These are phyloP conservation scores for Sporobolomyces phaffii DNA, from an alignment of 768 basidiomycete species.

Conservation along the genomic window DNA sequence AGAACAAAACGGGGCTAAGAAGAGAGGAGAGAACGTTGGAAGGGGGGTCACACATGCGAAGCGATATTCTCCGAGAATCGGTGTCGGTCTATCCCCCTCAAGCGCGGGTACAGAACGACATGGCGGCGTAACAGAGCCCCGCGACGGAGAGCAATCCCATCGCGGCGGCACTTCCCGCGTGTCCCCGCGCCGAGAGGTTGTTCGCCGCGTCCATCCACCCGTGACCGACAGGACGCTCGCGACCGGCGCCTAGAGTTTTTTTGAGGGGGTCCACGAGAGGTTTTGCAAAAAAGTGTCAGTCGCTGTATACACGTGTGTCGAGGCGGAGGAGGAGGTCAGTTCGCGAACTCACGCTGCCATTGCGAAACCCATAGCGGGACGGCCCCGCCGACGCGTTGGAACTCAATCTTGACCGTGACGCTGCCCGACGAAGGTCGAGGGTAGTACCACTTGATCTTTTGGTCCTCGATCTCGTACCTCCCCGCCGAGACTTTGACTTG, in stretches of 20 bases:
- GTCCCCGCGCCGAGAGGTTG: not conserved
- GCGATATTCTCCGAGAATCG: no score
- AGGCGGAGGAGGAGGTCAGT: not conserved
- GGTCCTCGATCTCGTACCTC: constrained; percentile 52
- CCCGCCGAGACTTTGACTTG: constrained; percentile 50
- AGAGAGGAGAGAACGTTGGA: no score
- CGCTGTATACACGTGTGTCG: no score
- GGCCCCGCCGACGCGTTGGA: constrained; percentile 51
- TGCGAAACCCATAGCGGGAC: constrained; percentile 43
- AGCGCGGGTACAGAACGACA: constrained; percentile 1
- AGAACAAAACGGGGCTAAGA: no score
- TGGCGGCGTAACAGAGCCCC: constrained; percentile 2
- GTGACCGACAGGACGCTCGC: not conserved
- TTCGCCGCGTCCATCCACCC: constrained; percentile 1
- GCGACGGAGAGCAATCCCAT: constrained; percentile 6
- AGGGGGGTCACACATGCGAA: no score
- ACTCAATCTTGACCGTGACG: constrained; percentile 49
- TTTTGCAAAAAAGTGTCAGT: no score
- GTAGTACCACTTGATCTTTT: constrained; percentile 56
- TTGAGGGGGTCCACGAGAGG: no score
- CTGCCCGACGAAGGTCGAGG: constrained; percentile 44
- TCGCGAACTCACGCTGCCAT: constrained; percentile 21
- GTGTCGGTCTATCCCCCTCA: no score
- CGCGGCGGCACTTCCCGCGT: constrained; percentile 7
- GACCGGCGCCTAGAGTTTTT: not conserved